Evolutionary conservation across 352 stramenopile genomes (phyloP).

Genomic region (Globisporangium barbulae): DNA sequence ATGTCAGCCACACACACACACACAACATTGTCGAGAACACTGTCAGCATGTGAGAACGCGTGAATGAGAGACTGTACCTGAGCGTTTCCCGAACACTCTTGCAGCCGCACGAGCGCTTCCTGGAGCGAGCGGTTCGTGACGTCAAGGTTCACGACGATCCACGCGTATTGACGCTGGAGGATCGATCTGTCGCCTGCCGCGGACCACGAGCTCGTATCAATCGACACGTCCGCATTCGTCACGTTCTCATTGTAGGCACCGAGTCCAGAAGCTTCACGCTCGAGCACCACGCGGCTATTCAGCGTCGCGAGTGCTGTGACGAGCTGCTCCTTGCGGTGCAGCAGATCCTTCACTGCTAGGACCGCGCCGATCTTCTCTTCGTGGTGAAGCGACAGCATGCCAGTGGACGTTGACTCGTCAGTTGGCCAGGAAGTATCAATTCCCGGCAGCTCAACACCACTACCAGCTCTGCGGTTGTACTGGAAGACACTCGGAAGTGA

Average conservation of each 20-base stretch:
- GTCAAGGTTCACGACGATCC: slow-evolving; percentile 66
- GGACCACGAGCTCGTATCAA: slow-evolving; percentile 25
- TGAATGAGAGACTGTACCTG: background rate
- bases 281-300: slow-evolving; percentile 31
- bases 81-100: slow-evolving; percentile 33
- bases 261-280: background rate
- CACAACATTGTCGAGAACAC: background rate
- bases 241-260: slow-evolving; percentile 18
- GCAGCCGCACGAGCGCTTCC: slow-evolving; percentile 53
- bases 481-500: background rate
- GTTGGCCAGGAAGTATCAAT: background rate
- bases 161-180: slow-evolving; percentile 60
- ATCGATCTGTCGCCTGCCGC: slow-evolving; percentile 25
- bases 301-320: slow-evolving; percentile 41
- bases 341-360: slow-evolving; percentile 47
- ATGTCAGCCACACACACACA: background rate
- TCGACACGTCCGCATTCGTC: slow-evolving; percentile 18
- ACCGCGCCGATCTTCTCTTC: slow-evolving; percentile 42
- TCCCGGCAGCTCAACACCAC: background rate
- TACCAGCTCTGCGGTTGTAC: background rate
- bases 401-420: background rate
- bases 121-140: slow-evolving; percentile 58
- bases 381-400: slow-evolving; percentile 2
- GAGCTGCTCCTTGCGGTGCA: slow-evolving; percentile 76
- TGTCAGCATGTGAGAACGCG: background rate